These are phyloP conservation scores for Royoungia palumana DNA, from an alignment of 768 basidiomycete species.

Conservation along the genomic window DNA sequence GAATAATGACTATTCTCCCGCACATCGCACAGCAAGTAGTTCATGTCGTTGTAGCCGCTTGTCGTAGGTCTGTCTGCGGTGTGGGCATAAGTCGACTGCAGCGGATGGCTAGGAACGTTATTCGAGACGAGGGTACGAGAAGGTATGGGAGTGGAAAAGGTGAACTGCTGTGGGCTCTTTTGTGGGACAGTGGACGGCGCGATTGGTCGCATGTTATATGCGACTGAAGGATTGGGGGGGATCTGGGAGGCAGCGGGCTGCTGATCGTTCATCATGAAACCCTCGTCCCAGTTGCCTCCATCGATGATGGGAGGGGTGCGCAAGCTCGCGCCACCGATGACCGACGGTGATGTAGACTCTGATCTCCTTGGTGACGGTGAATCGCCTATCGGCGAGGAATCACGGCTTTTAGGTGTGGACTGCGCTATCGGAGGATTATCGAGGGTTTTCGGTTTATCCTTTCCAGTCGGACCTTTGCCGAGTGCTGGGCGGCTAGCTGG, in stretches of 20 bases:
- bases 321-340: slow-evolving; percentile 27
- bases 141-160: slow-evolving; percentile 38
- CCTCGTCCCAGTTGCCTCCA: slow-evolving; percentile 52
- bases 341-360: slow-evolving; percentile 34
- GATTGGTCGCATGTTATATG: slow-evolving; percentile 45
- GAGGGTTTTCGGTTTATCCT: slow-evolving; percentile 68
- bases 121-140: slow-evolving; percentile 43
- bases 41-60: slow-evolving; percentile 45
- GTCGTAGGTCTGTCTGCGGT: slow-evolving; percentile 49
- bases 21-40: slow-evolving; percentile 44
- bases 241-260: slow-evolving; percentile 33
- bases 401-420: slow-evolving; percentile 50
- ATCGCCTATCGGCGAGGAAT: slow-evolving; percentile 63
- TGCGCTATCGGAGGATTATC: slow-evolving; percentile 34
- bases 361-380: slow-evolving; percentile 43
- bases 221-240: slow-evolving; percentile 38
- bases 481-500: slow-evolving; percentile 69
- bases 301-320: slow-evolving; percentile 49
- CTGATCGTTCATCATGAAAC: slow-evolving; percentile 50
- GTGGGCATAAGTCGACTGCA: slow-evolving; percentile 43
- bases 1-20: slow-evolving; percentile 50
- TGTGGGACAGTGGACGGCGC: slow-evolving; percentile 45
- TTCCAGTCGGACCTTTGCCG: slow-evolving; percentile 84
- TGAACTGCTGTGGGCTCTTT: slow-evolving; percentile 45
- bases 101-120: slow-evolving; percentile 37